These are phyloP conservation scores for Neonectria magnoliae DNA, from an alignment of 2,329 filamentous ascomycete genomes.

Conservation along the genomic window DNA sequence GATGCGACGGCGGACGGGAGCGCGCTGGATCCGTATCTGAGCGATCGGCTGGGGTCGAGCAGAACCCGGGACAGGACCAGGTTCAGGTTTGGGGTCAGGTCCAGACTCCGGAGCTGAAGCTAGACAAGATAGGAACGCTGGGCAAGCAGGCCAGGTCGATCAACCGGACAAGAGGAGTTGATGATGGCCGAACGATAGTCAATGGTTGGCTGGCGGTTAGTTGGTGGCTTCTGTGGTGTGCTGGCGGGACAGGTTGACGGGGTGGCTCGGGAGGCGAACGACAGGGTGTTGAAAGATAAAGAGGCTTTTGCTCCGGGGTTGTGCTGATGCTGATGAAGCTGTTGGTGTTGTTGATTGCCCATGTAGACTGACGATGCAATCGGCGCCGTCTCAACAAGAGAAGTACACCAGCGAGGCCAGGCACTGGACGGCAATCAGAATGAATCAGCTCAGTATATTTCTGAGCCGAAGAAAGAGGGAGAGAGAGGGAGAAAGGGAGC, in stretches of 20 bases:
- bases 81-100: not conserved
- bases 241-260: not conserved
- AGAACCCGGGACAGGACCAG: not conserved
- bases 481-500: not conserved
- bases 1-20: conserved; percentile 36
- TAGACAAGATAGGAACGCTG: conserved; percentile 22
- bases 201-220: conserved; percentile 1
- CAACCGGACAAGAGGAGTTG: conserved; percentile 6
- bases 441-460: not conserved
- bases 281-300: conserved; percentile 2
- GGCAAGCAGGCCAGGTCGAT: conserved; percentile 6
- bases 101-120: conserved; percentile 7
- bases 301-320: not conserved
- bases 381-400: not conserved
- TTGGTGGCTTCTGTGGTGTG: conserved; percentile 1
- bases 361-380: not conserved
- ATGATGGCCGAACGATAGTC: conserved; percentile 1
- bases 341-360: not conserved
- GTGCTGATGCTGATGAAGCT: not conserved
- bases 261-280: not conserved
- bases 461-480: not conserved
- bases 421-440: not conserved
- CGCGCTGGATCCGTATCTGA: conserved; percentile 37
- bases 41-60: conserved; percentile 25
- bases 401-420: not conserved